Percentiles rank a stretch among this genome's conserved stretches.
phyloP scores from a whole-genome alignment of 2,329 filamentous ascomycete genomes.

The Canariomyces notabilis region DNA sequence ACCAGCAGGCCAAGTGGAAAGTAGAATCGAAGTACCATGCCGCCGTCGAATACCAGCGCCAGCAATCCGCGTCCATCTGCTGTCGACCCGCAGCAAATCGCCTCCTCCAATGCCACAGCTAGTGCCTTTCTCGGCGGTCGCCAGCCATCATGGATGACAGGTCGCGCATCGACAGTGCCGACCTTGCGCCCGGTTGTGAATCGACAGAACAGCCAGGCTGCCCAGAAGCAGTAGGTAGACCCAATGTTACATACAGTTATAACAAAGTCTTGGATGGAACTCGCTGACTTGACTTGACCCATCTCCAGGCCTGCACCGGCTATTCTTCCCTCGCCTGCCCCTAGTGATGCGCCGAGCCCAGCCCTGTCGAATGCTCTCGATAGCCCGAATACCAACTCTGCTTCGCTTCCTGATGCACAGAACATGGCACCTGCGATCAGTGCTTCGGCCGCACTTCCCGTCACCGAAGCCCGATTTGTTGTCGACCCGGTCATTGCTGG shows the following conservation, averaged over 20 bases:
- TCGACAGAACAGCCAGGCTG: conserved; percentile 5
- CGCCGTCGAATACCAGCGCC: conserved; percentile 9
- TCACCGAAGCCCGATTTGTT: conserved; percentile 28
- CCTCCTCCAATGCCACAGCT: conserved; percentile 29
- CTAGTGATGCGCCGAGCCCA: conserved; percentile 56
- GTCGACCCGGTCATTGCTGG: neutral
- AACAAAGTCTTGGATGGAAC: neutral
- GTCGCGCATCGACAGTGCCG: conserved; percentile 10
- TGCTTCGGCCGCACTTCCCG: conserved; percentile 11
- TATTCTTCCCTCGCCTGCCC: conserved; percentile 57
- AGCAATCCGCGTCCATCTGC: conserved; percentile 5
- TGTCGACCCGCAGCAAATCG: conserved; percentile 20
- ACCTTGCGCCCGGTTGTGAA: conserved; percentile 11
- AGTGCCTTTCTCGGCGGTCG: conserved; percentile 27
- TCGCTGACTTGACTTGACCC: conserved; percentile 1
- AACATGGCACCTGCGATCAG: conserved; percentile 17
- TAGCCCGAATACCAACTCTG: conserved; percentile 29
- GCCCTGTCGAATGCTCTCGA: conserved; percentile 32
- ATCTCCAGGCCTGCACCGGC: conserved; percentile 6
- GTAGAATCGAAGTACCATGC: conserved; percentile 16
- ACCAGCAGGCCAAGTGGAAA: conserved; percentile 11
- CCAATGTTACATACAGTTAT: neutral
- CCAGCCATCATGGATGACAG: conserved; percentile 29
- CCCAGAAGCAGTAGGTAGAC: conserved; percentile 12
- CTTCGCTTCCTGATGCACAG: conserved; percentile 29